Percentiles rank a stretch among this genome's conserved stretches.
Evolutionary conservation across 164 flowering plant species (phyloP).

Genomic region (Amborella trichopoda): DNA sequence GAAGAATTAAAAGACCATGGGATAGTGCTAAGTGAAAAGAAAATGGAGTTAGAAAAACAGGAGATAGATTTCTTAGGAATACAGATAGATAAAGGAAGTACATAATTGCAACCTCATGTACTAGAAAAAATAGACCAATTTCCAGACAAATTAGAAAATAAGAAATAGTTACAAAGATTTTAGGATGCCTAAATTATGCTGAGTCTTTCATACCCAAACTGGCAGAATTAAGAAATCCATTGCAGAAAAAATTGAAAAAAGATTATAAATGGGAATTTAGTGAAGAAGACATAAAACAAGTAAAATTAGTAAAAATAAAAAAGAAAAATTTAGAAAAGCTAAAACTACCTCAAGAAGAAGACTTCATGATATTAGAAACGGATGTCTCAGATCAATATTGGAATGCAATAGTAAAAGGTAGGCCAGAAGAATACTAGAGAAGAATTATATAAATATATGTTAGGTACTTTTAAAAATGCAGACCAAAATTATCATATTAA

Average conservation of each 20-base stretch:
- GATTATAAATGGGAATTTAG: background rate
- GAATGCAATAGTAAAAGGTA: background rate
- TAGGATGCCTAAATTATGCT: background rate
- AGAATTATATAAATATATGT: background rate
- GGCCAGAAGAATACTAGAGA: background rate
- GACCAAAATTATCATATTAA: too few species aligned
- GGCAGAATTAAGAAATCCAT: background rate
- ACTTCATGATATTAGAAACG: background rate
- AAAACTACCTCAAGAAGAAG: background rate
- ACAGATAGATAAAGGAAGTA: background rate
- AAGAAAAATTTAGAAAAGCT: background rate
- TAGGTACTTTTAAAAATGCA: background rate
- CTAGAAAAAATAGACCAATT: background rate
- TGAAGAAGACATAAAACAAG: background rate
- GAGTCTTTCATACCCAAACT: background rate
- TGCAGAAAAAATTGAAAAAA: background rate
- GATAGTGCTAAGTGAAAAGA: background rate
- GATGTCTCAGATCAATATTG: background rate
- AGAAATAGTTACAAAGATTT: background rate
- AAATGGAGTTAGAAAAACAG: background rate
- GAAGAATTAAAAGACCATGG: background rate
- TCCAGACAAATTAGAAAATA: background rate
- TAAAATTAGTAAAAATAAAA: background rate
- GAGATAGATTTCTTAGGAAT: background rate
- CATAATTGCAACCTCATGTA: background rate